phyloP scores from a whole-genome alignment of 2,329 filamentous ascomycete species.

The Knoxdaviesia proteae region DNA sequence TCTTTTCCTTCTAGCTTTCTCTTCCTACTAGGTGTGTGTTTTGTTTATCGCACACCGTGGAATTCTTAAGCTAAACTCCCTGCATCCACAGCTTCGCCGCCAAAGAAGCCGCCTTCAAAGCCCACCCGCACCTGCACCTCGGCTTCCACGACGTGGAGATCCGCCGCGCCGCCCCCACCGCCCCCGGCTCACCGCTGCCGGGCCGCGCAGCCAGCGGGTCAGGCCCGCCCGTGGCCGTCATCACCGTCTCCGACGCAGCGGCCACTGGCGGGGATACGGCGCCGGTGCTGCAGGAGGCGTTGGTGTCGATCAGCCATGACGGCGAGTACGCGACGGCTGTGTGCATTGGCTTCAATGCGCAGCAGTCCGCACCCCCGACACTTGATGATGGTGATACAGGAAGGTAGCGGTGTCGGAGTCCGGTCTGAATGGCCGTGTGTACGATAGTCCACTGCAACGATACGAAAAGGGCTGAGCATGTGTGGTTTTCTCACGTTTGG shows the following conservation, averaged over 20 bases:
- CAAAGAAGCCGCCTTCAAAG: conserved; percentile 59
- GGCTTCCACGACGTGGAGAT: conserved; percentile 41
- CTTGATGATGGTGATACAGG: too few species aligned
- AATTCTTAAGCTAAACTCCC: background rate
- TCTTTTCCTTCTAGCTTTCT: background rate
- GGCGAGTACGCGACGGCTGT: conserved; percentile 58
- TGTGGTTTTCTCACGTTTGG: too few species aligned
- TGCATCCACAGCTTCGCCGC: conserved; percentile 35
- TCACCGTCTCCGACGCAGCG: background rate
- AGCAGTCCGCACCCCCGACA: too few species aligned
- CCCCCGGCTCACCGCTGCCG: background rate
- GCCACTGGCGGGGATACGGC: conserved; percentile 8
- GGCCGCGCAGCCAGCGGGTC: conserved; percentile 2
- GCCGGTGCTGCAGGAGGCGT: conserved; percentile 30
- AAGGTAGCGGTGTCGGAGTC: too few species aligned
- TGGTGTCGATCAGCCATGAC: conserved; percentile 74
- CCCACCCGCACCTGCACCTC: conserved; percentile 36
- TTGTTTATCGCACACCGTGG: background rate
- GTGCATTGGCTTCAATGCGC: conserved; percentile 25
- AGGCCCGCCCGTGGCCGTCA: background rate
- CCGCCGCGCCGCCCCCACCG: conserved; percentile 1
- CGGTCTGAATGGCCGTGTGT: too few species aligned
- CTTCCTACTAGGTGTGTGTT: background rate
- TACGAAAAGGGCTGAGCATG: too few species aligned
- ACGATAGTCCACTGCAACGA: too few species aligned